phyloP scores from a whole-genome alignment of 2,329 filamentous ascomycete species.

The Apiospora aurea region DNA sequence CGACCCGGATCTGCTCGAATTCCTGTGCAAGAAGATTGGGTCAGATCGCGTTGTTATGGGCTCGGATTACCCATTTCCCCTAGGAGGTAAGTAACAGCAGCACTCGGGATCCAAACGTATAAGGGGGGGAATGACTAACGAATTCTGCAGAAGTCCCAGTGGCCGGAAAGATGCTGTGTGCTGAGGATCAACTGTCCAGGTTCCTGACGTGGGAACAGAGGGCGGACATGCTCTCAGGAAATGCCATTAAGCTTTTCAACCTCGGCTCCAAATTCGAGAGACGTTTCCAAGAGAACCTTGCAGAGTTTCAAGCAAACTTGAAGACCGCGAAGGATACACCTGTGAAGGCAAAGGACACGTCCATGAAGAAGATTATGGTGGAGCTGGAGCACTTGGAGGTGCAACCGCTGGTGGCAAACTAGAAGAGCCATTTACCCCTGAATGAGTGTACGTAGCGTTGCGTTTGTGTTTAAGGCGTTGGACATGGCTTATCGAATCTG shows the following conservation, averaged over 20 bases:
- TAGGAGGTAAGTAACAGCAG: conserved; percentile 35
- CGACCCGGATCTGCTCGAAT: conserved; percentile 45
- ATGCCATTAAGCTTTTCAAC: conserved; percentile 43
- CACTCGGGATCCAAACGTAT: neutral
- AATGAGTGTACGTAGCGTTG: conserved; percentile 8
- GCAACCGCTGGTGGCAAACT: conserved; percentile 15
- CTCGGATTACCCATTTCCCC: conserved; percentile 46
- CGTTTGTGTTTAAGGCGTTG: neutral
- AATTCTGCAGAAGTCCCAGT: conserved; percentile 39
- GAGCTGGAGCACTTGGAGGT: conserved; percentile 17
- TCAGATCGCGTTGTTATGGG: conserved; percentile 42
- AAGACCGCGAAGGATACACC: neutral
- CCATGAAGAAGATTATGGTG: neutral
- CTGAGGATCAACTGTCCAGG: conserved; percentile 35
- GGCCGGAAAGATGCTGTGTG: conserved; percentile 43
- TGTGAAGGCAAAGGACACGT: neutral
- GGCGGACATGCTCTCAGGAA: conserved; percentile 41
- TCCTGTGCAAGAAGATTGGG: conserved; percentile 43
- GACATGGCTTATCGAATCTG: neutral
- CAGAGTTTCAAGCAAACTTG: conserved; percentile 30
- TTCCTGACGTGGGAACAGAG: conserved; percentile 43
- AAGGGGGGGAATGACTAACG: neutral
- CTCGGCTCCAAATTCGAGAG: conserved; percentile 38
- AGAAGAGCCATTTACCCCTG: neutral
- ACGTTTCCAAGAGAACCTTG: conserved; percentile 34